Conservation (phyloP, 1,284 basidiomycete genomes). For the Volvariella volvacea region DNA sequence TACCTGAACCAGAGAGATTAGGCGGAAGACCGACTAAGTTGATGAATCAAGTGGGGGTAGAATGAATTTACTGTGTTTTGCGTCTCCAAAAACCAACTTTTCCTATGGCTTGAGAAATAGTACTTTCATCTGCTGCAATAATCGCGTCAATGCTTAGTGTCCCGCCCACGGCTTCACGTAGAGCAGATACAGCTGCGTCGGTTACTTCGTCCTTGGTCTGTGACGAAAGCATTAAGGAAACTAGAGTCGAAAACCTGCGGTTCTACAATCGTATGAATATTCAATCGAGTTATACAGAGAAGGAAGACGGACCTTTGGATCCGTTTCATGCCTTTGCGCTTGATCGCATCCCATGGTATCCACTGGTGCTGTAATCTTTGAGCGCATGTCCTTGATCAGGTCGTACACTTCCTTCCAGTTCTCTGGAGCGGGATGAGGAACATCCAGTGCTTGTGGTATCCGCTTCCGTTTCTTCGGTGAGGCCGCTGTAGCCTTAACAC, state of each 20-base stretch:
- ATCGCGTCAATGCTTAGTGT: slow-evolving; percentile 73
- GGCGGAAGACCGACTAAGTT: not conserved
- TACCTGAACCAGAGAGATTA: slow-evolving; percentile 37
- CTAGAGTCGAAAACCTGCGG: slow-evolving; percentile 76
- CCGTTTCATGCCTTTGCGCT: slow-evolving; percentile 53
- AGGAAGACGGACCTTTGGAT: slow-evolving; percentile 60
- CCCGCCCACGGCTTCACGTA: slow-evolving; percentile 72
- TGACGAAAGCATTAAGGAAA: slow-evolving; percentile 93
- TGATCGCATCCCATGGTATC: slow-evolving; percentile 88
- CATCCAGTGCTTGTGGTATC: slow-evolving; percentile 49
- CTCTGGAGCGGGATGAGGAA: slow-evolving; percentile 69
- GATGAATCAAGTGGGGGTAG: not conserved
- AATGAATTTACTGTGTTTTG: slow-evolving; percentile 64
- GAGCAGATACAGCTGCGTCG: slow-evolving; percentile 73
- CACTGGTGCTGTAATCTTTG: slow-evolving; percentile 72
- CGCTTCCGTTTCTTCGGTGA: slow-evolving; percentile 26
- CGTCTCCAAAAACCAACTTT: slow-evolving; percentile 94
- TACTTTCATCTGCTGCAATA: slow-evolving; percentile 53
- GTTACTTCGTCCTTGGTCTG: slow-evolving; percentile 95
- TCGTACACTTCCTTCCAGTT: slow-evolving; percentile 74
- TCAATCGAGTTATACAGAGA: too few species aligned
- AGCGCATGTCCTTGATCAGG: slow-evolving; percentile 74
- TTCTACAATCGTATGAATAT: too few species aligned
- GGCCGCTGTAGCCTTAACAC: slow-evolving; percentile 10
- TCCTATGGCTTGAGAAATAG: slow-evolving; percentile 69